phyloP scores from a whole-genome alignment of 2,329 filamentous ascomycete species.

The Botryosphaeria dothidea region DNA sequence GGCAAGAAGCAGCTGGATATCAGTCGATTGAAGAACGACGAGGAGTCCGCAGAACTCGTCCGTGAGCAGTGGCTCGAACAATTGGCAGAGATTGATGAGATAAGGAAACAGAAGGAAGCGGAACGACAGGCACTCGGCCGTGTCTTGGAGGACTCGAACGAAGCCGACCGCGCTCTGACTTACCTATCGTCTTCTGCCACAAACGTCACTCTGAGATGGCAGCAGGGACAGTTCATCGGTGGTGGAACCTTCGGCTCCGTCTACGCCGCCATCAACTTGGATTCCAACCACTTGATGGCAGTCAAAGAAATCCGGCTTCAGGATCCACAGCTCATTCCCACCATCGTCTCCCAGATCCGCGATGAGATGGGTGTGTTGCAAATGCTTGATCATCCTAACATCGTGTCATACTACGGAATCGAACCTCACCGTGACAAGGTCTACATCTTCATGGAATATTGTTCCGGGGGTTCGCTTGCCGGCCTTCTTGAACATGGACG shows the following conservation, averaged over 20 bases:
- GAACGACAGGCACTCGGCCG: conserved; percentile 86
- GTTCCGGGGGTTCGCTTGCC: conserved; percentile 89
- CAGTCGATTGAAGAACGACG: conserved; percentile 72
- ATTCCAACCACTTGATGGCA: conserved; percentile 94
- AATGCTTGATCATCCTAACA: conserved; percentile 93
- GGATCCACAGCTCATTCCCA: conserved; percentile 93
- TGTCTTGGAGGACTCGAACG: conserved; percentile 91
- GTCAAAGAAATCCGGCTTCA: conserved; percentile 98
- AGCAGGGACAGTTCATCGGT: conserved; percentile 97
- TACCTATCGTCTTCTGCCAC: conserved; percentile 92
- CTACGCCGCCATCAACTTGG: conserved; percentile 95
- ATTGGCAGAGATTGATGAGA: conserved; percentile 74
- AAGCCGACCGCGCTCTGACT: conserved; percentile 91
- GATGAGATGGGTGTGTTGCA: conserved; percentile 98
- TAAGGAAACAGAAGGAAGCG: conserved; percentile 74
- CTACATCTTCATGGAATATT: conserved; percentile 99
- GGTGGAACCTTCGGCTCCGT: conserved; percentile 97
- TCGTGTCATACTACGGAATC: conserved; percentile 96
- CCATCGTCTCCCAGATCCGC: conserved; percentile 88
- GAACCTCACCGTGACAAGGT: conserved; percentile 98
- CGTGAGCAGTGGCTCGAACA: conserved; percentile 73
- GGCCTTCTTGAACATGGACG: conserved; percentile 89
- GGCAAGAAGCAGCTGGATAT: conserved; percentile 78
- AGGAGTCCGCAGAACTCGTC: conserved; percentile 77
- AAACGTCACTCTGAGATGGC: conserved; percentile 95